phyloP scores from a whole-genome alignment of 2,329 filamentous ascomycete species.

The Stenocarpella maydis region DNA sequence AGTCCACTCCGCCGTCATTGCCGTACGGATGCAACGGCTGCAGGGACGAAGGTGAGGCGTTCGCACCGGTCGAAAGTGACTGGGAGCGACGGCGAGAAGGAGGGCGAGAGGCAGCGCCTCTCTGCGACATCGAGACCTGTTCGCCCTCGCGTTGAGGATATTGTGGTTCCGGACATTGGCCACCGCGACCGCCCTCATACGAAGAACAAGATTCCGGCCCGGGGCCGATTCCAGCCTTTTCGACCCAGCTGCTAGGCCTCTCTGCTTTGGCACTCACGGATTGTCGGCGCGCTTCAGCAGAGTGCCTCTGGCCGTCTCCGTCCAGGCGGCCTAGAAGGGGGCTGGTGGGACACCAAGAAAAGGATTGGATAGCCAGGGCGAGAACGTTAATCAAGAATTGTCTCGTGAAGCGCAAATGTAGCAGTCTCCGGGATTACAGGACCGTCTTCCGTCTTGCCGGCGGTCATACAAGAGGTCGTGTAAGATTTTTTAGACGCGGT shows the following conservation, averaged over 20 bases:
- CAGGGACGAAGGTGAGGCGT: slow-evolving; percentile 41
- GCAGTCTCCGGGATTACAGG: slow-evolving; percentile 27
- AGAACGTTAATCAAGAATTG: slow-evolving; percentile 34
- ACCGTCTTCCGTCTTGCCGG: slow-evolving; percentile 28
- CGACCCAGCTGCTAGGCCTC: slow-evolving; percentile 23
- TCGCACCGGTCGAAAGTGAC: slow-evolving; percentile 51
- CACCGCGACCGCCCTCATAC: slow-evolving; percentile 42
- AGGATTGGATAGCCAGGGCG: slow-evolving; percentile 41
- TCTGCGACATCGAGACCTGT: slow-evolving; percentile 71
- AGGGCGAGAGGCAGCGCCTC: slow-evolving; percentile 64
- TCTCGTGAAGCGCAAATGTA: slow-evolving; percentile 28
- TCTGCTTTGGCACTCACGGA: slow-evolving; percentile 20
- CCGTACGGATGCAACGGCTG: slow-evolving; percentile 43
- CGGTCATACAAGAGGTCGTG: slow-evolving; percentile 32
- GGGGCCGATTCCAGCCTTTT: slow-evolving; percentile 34
- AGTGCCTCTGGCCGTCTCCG: slow-evolving; percentile 34
- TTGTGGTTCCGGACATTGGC: slow-evolving; percentile 67
- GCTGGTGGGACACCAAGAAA: slow-evolving; percentile 37
- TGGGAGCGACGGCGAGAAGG: slow-evolving; percentile 59
- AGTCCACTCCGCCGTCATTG: slow-evolving; percentile 43
- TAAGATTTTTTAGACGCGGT: slow-evolving; percentile 21
- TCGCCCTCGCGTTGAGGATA: slow-evolving; percentile 62
- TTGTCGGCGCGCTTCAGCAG: slow-evolving; percentile 24
- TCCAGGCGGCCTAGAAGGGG: slow-evolving; percentile 36
- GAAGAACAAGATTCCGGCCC: slow-evolving; percentile 36